These are phyloP conservation scores for Colletotrichum sidae DNA, from an alignment of 2,329 filamentous ascomycete genomes.

Conservation along the genomic window DNA sequence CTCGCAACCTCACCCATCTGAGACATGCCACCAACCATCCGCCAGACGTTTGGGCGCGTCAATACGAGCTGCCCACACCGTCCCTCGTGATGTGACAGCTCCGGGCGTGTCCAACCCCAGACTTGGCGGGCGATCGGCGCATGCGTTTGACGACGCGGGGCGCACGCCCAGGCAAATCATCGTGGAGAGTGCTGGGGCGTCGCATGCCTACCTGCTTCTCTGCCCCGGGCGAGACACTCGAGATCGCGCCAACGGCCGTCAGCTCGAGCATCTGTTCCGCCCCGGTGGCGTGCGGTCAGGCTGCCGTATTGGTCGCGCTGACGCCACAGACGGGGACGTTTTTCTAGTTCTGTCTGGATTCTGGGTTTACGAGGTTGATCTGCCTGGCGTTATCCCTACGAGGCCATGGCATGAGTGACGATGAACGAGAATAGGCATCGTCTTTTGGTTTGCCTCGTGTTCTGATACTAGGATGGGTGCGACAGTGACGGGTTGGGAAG, in stretches of 20 bases:
- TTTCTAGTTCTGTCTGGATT: background rate
- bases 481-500: too few relatives aligned
- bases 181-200: background rate
- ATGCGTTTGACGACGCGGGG: background rate
- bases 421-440: background rate
- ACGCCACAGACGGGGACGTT: slow-evolving; percentile 5
- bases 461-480: too few relatives aligned
- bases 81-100: background rate
- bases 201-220: background rate
- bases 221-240: background rate
- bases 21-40: slow-evolving; percentile 8
- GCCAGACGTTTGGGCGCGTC: background rate
- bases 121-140: slow-evolving; percentile 2
- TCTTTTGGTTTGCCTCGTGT: background rate
- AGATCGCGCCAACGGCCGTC: slow-evolving; percentile 1
- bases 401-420: background rate
- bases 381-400: background rate
- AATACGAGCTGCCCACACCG: slow-evolving; percentile 11
- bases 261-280: slow-evolving; percentile 9
- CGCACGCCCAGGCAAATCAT: too few relatives aligned
- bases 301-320: slow-evolving; percentile 2
- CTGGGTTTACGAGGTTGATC: background rate
- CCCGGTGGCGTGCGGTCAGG: slow-evolving; percentile 12
- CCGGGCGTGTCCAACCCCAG: background rate
- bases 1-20: background rate